Evolutionary conservation across 2,329 filamentous ascomycete species (phyloP), one percentile per base, ranked within the genome.

Genomic region (Ceratocystis alfenasii): DNA sequence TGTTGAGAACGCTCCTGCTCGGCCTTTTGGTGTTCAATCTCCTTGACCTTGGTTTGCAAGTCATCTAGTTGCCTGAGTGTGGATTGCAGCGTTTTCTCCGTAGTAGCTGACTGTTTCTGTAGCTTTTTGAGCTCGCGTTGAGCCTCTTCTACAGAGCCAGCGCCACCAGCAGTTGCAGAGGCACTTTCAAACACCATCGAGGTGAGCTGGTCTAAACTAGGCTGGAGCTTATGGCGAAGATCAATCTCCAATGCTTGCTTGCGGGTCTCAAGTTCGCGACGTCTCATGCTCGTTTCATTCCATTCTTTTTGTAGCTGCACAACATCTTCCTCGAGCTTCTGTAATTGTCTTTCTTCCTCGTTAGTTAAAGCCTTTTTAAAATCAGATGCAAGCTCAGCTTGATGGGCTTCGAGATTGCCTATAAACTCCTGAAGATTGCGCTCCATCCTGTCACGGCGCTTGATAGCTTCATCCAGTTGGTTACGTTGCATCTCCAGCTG

Each of bases 281-380:
- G 86, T 67, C 83, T 81, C 65, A 81, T 83, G 71, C 88, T 90
- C 59, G 91, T 75, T 65, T 90, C 86, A 62, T 88, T 87, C 77
- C 90, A 88, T 71, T 92, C 83, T 69, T 84, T 87, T 69, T 89
- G 85, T 57, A 97, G 76, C 53, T 87, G 84, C 71, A 92, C 88
- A 5, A 90, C 85, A 12, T 81, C 81, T 3, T 78, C 77, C 67
- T 84, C 87, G 8, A 95, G 81, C 44, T 80, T 80, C 68, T 94
- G 87, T 3, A 99, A 80, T 71, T 89, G 86, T 50, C 81, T 79
- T 74, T 97, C 93, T 75, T 99, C 95, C n/a, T 86, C 83, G 6
- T 83, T 78, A 8, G 87, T 88, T 62, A 99, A 80, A 12, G 88
- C 88, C 76, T 96, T 96, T 78, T 95, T 95, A 78, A 97, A 99